A percentile compares a stretch with the other conserved stretches of the same genome.
phyloP scores from a whole-genome alignment of 208 protist genomes.

The Endotrypanum monterogeii region DNA sequence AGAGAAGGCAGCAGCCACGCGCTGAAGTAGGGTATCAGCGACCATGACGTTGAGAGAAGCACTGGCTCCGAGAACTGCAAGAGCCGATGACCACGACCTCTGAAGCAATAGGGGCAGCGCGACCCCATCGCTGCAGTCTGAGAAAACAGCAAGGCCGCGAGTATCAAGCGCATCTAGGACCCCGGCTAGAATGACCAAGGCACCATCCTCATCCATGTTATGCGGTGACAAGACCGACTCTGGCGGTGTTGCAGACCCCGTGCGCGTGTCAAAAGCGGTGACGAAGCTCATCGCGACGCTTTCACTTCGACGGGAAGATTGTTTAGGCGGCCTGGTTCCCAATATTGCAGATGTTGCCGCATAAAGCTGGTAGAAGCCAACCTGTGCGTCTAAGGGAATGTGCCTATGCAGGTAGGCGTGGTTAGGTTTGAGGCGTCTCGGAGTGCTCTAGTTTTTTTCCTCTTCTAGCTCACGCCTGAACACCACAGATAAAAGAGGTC shows the following conservation, averaged over 20 bases:
- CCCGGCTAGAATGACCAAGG: constrained; percentile 23
- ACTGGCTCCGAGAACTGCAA: constrained; percentile 6
- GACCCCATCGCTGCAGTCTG: not conserved
- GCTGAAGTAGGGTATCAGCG: constrained; percentile 24
- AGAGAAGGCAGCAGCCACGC: constrained; percentile 14
- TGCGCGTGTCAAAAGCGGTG: no score
- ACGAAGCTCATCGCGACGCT: constrained; percentile 17
- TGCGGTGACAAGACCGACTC: not conserved
- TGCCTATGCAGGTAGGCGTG: not conserved
- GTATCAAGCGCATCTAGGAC: constrained; percentile 17
- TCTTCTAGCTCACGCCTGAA: not conserved
- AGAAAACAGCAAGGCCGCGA: constrained; percentile 1
- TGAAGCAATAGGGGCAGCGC: not conserved
- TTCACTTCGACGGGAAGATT: not conserved
- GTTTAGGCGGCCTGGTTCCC: not conserved
- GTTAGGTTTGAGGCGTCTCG: not conserved
- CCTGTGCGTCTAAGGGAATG: not conserved
- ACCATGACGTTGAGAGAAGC: constrained; percentile 24
- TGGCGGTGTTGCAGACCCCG: not conserved
- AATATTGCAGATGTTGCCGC: not conserved
- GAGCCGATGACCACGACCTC: constrained; percentile 7
- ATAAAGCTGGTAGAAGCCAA: not conserved
- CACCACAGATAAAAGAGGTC: not conserved
- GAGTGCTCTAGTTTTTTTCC: not conserved
- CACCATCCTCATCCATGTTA: constrained; percentile 10